These are phyloP conservation scores for Naganishia albida DNA, from an alignment of 1,284 basidiomycete genomes.

Conservation along the genomic window DNA sequence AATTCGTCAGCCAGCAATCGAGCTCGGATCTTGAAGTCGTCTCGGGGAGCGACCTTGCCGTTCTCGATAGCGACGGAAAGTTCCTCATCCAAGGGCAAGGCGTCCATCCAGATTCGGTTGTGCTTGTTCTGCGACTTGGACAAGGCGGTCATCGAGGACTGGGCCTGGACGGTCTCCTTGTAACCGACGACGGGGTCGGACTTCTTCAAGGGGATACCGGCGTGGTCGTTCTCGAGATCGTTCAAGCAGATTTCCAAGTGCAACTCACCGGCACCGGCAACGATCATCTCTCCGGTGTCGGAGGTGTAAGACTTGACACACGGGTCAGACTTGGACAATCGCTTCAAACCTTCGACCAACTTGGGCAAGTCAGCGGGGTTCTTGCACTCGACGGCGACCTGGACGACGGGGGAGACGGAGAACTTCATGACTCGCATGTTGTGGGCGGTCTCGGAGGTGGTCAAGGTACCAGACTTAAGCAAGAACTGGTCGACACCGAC, in stretches of 20 bases:
- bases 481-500: slow-evolving; percentile 99
- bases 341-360: slow-evolving; percentile 99
- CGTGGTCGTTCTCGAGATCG: slow-evolving; percentile 99
- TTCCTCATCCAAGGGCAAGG: slow-evolving; percentile 90
- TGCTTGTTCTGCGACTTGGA: slow-evolving; percentile 99
- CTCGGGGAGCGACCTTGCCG: slow-evolving; percentile 84
- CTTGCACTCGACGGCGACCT: slow-evolving; percentile 99
- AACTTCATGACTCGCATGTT: slow-evolving; percentile 99
- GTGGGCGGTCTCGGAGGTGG: slow-evolving; percentile 96
- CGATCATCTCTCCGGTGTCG: slow-evolving; percentile 96
- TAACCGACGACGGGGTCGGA: slow-evolving; percentile 99
- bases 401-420: slow-evolving; percentile 99
- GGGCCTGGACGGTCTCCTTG: slow-evolving; percentile 95
- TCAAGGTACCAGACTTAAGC: slow-evolving; percentile 98
- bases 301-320: slow-evolving; percentile 96
- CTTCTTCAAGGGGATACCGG: slow-evolving; percentile 97
- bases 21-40: slow-evolving; percentile 97
- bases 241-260: slow-evolving; percentile 99
- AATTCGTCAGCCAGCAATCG: slow-evolving; percentile 94
- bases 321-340: slow-evolving; percentile 99
- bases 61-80: slow-evolving; percentile 88
- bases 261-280: slow-evolving; percentile 98
- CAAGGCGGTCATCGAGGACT: slow-evolving; percentile 93
- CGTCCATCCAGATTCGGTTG: slow-evolving; percentile 96
- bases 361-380: slow-evolving; percentile 99